Base-by-base conservation (phyloP, 345 rosid genomes). In the Ceriops zippeliana region DNA sequence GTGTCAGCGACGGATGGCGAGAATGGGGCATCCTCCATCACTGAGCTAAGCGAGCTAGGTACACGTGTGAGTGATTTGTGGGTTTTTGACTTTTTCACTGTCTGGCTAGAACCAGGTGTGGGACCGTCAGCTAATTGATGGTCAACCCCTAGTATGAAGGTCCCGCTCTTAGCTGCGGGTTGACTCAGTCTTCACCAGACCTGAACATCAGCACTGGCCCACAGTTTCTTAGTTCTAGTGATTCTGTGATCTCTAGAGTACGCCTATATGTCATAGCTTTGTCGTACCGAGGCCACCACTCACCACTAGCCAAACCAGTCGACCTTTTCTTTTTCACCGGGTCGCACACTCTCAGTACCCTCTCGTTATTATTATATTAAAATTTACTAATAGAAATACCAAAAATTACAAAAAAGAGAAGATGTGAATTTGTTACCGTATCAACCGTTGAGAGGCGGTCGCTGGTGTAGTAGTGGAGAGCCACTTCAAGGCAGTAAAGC, bases 401-500 rank as follows among this genome's bases (percentile, higher is more conserved):
- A 42, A 42, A 42, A 42, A 42, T 13, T 42, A 15, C 15, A 10
- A 31, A 38, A 16, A 49, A 20, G 38, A 17, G 24, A 21, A 1
- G 49, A 2, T 24, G 5, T 20, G 32, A 19, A 63, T 32, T 22
- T 26, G 74, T 86, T 86, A 93, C 97, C 97, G 79, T 60, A 35
- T 89, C 83, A 22, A 93, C 84, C 6, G 78, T 58, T 10, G 89
- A 83, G 27, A 70, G 77, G 5, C 56, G 66, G 79, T 86, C 88
- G 5, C 62, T 42, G 73, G 76, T 57, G 26, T n/a, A 57, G 83
- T 82, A 88, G 75, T 93, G 89, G 69, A 89, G 86, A 64, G 84
- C 91, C 32, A 88, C 81, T 76, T 93, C 99, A 7, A 93, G 89
- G 67, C 97, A 88, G 79, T 93, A 91, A 20, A 93, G 91, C 62